Percentiles rank a stretch among this genome's conserved stretches.
phyloP scores from a whole-genome alignment of 805 yeast species.

The Metschnikowia chrysomelidarum region DNA sequence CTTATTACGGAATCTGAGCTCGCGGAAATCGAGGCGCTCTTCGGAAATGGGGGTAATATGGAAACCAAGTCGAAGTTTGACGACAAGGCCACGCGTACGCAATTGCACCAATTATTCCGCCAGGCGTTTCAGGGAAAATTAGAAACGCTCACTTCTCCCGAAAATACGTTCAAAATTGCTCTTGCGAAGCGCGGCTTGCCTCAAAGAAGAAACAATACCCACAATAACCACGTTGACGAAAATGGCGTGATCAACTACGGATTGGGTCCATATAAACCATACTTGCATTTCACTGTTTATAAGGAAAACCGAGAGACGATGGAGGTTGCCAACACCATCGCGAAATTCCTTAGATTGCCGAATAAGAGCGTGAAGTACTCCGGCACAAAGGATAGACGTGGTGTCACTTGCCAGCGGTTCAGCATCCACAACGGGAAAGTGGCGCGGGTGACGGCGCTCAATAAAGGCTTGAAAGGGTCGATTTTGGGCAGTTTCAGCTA shows the following conservation, averaged over 20 bases:
- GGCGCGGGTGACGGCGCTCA: slow-evolving; percentile 73
- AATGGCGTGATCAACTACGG: slow-evolving; percentile 65
- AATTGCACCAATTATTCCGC: slow-evolving; percentile 74
- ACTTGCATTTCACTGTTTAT: slow-evolving; percentile 74
- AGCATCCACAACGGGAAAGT: slow-evolving; percentile 67
- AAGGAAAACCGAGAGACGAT: slow-evolving; percentile 96
- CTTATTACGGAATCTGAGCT: slow-evolving; percentile 61
- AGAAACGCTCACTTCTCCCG: slow-evolving; percentile 74
- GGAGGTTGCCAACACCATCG: slow-evolving; percentile 81
- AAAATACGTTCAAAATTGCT: slow-evolving; percentile 63
- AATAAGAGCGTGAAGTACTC: slow-evolving; percentile 72
- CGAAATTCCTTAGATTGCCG: slow-evolving; percentile 75
- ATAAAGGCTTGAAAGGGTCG: slow-evolving; percentile 73
- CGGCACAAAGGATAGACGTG: slow-evolving; percentile 97
- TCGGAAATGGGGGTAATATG: slow-evolving; percentile 53
- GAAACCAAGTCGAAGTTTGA: slow-evolving; percentile 56
- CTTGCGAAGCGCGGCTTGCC: slow-evolving; percentile 43
- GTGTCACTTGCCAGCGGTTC: slow-evolving; percentile 84
- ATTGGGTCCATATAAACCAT: slow-evolving; percentile 68
- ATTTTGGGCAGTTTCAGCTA: slow-evolving; percentile 77
- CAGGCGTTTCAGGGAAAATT: slow-evolving; percentile 68
- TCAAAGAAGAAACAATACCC: slow-evolving; percentile 37
- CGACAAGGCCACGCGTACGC: slow-evolving; percentile 73
- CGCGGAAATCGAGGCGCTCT: slow-evolving; percentile 52
- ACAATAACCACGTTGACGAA: slow-evolving; percentile 40